These are phyloP conservation scores for Rheum nobile DNA, from an alignment of 148 eudicot species.

Conservation along the genomic window DNA sequence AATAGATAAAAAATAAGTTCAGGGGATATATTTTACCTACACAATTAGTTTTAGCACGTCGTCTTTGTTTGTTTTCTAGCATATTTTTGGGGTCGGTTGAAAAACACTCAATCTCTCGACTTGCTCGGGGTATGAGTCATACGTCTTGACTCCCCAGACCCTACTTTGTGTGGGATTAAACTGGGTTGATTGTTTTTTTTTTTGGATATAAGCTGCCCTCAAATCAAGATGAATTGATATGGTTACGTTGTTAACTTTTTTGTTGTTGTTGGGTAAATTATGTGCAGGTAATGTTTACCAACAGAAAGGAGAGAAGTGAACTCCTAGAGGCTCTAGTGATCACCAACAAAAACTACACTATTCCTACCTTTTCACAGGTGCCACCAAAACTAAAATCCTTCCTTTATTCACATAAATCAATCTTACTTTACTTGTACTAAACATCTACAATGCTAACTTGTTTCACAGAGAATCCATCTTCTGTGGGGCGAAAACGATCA, in stretches of 20 bases:
- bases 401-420: no score
- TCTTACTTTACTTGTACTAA: neutral
- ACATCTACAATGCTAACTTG: neutral
- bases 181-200: no score
- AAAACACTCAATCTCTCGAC: no score
- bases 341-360: slow-evolving; percentile 48
- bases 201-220: neutral
- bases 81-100: no score
- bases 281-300: slow-evolving; percentile 76
- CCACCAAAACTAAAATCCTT: neutral
- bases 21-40: no score
- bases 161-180: no score
- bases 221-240: neutral
- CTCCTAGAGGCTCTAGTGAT: slow-evolving; percentile 72
- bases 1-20: no score
- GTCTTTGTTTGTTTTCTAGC: no score
- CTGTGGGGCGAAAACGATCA: slow-evolving; percentile 95
- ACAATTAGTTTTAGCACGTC: no score
- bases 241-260: neutral
- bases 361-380: slow-evolving; percentile 68
- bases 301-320: slow-evolving; percentile 87
- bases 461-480: slow-evolving; percentile 64
- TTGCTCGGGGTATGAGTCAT: no score
- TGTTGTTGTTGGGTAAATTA: neutral
- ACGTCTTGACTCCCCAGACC: no score